phyloP scores from a whole-genome alignment of 305 asterid genomes.

The Solanum hybrid region DNA sequence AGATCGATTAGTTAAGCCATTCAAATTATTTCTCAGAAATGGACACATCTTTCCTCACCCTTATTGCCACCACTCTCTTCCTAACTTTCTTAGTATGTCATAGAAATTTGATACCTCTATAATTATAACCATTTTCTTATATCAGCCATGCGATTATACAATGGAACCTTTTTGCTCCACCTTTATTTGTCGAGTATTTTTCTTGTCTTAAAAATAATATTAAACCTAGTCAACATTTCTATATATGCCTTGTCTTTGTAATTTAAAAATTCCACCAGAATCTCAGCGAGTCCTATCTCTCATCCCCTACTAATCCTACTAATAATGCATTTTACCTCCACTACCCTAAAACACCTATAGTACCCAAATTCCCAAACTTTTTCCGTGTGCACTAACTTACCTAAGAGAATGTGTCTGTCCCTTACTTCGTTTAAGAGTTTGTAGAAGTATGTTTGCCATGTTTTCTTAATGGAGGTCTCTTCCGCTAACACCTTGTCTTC shows the following conservation, averaged over 20 bases:
- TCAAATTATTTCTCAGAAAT: no score
- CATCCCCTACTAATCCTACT: not conserved
- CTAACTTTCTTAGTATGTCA: not conserved
- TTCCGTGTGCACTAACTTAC: not conserved
- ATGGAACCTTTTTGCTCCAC: not conserved
- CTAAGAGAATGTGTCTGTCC: not conserved
- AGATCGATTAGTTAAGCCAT: not conserved
- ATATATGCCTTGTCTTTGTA: no score
- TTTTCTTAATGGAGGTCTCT: not conserved
- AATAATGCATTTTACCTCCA: not conserved
- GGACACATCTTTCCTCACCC: not conserved
- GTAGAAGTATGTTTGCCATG: not conserved
- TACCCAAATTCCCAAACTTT: fast-evolving
- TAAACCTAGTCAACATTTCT: not conserved
- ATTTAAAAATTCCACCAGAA: not conserved
- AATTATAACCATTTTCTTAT: no score
- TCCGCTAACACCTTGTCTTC: not conserved
- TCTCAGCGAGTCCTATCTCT: no score
- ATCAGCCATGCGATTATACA: not conserved
- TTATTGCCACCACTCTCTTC: fast-evolving
- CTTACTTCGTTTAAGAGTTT: not conserved
- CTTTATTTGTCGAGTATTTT: not conserved
- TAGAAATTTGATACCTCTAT: not conserved
- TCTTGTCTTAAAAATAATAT: no score
- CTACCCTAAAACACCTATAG: not conserved